Evolutionary conservation across 2,329 filamentous ascomycete genomes (phyloP).

Genomic region (Teratosphaeria destructans): DNA sequence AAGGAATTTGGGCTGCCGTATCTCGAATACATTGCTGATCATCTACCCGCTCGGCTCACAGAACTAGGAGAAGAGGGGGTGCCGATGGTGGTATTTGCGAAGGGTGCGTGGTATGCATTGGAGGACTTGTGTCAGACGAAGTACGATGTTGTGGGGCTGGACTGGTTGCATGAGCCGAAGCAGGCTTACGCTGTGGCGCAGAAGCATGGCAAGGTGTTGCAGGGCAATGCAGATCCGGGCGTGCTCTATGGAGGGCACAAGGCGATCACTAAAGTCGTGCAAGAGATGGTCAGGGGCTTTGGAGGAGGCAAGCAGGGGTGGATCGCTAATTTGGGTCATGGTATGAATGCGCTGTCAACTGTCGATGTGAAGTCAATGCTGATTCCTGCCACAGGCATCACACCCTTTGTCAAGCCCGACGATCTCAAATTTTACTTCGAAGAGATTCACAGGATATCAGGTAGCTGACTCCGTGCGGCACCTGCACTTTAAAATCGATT

Average conservation of each 20-base stretch:
- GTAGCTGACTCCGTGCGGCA: slow-evolving; percentile 24
- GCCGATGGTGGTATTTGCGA: slow-evolving; percentile 96
- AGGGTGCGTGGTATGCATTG: slow-evolving; percentile 92
- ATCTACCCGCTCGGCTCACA: slow-evolving; percentile 63
- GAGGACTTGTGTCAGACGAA: slow-evolving; percentile 78
- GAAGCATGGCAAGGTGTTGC: slow-evolving; percentile 64
- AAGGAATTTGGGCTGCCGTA: slow-evolving; percentile 79
- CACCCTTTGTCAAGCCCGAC: slow-evolving; percentile 87
- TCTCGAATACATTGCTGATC: slow-evolving; percentile 68
- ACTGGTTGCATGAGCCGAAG: slow-evolving; percentile 86
- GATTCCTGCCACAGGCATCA: slow-evolving; percentile 55
- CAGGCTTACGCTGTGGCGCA: slow-evolving; percentile 68
- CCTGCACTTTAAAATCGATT: slow-evolving; percentile 7
- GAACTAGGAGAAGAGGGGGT: slow-evolving; percentile 69
- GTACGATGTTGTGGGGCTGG: slow-evolving; percentile 87
- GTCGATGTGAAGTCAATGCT: not conserved
- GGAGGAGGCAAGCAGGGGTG: slow-evolving; percentile 75
- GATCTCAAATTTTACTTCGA: slow-evolving; percentile 89
- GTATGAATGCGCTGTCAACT: slow-evolving; percentile 40
- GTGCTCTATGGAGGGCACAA: slow-evolving; percentile 76
- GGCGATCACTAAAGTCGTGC: slow-evolving; percentile 70
- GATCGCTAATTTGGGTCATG: slow-evolving; percentile 95
- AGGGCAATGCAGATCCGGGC: slow-evolving; percentile 93
- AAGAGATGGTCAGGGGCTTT: slow-evolving; percentile 82
- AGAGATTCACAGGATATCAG: slow-evolving; percentile 59